These are phyloP conservation scores for Saturnispora serradocipensis DNA, from an alignment of 805 yeast genomes.

Conservation along the genomic window DNA sequence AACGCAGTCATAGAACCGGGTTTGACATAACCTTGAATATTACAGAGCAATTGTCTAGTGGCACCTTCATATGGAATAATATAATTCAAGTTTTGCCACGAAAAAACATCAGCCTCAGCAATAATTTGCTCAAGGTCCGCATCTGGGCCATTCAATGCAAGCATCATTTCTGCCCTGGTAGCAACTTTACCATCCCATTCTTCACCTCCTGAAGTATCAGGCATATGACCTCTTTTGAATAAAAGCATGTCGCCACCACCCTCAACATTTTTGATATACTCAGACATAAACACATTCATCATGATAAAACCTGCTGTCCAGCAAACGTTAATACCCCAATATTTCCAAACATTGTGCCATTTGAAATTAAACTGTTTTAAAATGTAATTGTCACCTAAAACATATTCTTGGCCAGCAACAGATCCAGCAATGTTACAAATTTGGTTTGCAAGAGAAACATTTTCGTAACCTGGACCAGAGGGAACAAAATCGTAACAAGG, in stretches of 20 bases:
- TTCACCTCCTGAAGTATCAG: conserved; percentile 24
- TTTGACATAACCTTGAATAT: conserved; percentile 35
- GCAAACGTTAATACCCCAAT: conserved; percentile 39
- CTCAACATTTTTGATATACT: conserved; percentile 25
- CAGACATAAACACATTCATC: conserved; percentile 25
- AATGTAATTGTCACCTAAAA: conserved; percentile 30
- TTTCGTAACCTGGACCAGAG: conserved; percentile 44
- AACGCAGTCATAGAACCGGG: conserved; percentile 53
- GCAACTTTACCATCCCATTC: conserved; percentile 37
- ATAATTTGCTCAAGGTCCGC: conserved; percentile 30
- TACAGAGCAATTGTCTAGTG: conserved; percentile 33
- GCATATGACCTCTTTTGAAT: conserved; percentile 35
- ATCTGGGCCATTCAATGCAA: conserved; percentile 22
- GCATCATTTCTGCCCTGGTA: conserved; percentile 23
- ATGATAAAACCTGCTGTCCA: conserved; percentile 36
- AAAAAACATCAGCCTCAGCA: conserved; percentile 44
- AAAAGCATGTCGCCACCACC: conserved; percentile 30
- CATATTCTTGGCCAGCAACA: conserved; percentile 21
- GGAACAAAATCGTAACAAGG: conserved; percentile 44
- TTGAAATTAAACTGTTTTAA: conserved; percentile 26
- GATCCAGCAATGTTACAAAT: conserved; percentile 47
- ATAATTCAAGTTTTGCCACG: conserved; percentile 56
- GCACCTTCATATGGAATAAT: conserved; percentile 41
- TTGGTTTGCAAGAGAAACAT: conserved; percentile 31
- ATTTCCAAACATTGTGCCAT: conserved; percentile 39